Evolutionary conservation across 768 basidiomycete species (phyloP).

Genomic region (Chiua virens): DNA sequence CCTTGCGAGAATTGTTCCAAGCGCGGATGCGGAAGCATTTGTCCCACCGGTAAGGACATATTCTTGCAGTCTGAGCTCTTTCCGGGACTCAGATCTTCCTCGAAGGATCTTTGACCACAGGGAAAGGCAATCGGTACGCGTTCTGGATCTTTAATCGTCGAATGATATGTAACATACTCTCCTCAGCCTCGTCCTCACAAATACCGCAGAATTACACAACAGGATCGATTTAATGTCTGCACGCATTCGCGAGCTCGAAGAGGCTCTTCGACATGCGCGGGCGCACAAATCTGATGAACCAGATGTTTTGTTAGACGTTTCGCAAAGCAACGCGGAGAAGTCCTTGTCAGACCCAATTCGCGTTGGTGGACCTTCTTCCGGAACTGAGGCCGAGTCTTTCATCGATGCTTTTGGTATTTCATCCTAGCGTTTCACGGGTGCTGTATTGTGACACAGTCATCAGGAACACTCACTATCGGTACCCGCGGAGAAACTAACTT

Average conservation of each 20-base stretch:
- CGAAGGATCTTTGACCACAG: constrained; percentile 53
- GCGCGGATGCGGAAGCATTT: constrained; percentile 72
- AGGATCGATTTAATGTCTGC: constrained; percentile 54
- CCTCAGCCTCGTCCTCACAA: constrained; percentile 56
- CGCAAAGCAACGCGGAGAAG: constrained; percentile 27
- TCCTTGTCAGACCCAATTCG: constrained; percentile 11
- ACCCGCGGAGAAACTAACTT: constrained; percentile 53
- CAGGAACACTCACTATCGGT: constrained; percentile 61
- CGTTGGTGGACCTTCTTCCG: constrained; percentile 2
- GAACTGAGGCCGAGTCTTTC: constrained; percentile 43
- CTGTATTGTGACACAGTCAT: neutral
- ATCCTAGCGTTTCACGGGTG: no score
- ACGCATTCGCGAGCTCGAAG: constrained; percentile 64
- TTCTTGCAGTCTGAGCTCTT: neutral
- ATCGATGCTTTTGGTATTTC: constrained; percentile 50
- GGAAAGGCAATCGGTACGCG: constrained; percentile 56
- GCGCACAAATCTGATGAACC: constrained; percentile 46
- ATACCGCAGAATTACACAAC: constrained; percentile 70
- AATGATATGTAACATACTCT: neutral
- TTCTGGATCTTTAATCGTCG: neutral
- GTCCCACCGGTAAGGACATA: constrained; percentile 61
- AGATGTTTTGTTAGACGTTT: constrained; percentile 47
- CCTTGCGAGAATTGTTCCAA: constrained; percentile 79
- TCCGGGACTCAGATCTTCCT: neutral
- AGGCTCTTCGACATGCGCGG: constrained; percentile 52